Evolutionary conservation across 2,329 filamentous ascomycete genomes (phyloP).

Genomic region (Epichloe sylvatica): DNA sequence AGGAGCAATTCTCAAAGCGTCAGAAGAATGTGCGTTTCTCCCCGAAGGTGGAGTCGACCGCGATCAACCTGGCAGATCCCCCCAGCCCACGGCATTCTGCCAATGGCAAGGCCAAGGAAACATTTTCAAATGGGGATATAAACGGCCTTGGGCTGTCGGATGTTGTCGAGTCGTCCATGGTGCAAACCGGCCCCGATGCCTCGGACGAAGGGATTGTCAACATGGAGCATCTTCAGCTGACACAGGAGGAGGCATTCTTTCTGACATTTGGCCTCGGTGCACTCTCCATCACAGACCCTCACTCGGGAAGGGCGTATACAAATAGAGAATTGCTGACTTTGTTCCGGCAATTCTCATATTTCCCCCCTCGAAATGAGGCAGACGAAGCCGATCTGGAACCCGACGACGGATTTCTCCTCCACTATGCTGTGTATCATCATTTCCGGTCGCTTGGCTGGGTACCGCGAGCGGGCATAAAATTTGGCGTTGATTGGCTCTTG

Average conservation of each 20-base stretch:
- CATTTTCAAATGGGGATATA: not conserved
- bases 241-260: conserved; percentile 84
- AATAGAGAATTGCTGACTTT: conserved; percentile 46
- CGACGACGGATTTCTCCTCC: conserved; percentile 72
- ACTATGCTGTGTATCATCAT: conserved; percentile 88
- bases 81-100: conserved; percentile 29
- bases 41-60: conserved; percentile 49
- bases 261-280: conserved; percentile 67
- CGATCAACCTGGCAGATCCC: conserved; percentile 37
- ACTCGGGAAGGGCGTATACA: conserved; percentile 31
- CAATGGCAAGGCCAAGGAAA: conserved; percentile 9
- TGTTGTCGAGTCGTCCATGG: not conserved
- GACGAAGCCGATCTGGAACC: conserved; percentile 38
- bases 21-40: conserved; percentile 60
- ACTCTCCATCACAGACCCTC: conserved; percentile 46
- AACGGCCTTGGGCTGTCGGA: not conserved
- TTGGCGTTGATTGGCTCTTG: conserved; percentile 86
- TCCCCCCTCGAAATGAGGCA: conserved; percentile 38
- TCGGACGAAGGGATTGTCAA: conserved; percentile 22
- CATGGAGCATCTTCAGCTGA: conserved; percentile 81
- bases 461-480: conserved; percentile 82
- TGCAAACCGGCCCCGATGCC: not conserved
- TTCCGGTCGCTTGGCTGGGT: conserved; percentile 95
- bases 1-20: conserved; percentile 21
- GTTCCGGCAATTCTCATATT: conserved; percentile 57